These are phyloP conservation scores for Fusarium sp. DNA, from an alignment of 2,329 filamentous ascomycete genomes.

Conservation along the genomic window DNA sequence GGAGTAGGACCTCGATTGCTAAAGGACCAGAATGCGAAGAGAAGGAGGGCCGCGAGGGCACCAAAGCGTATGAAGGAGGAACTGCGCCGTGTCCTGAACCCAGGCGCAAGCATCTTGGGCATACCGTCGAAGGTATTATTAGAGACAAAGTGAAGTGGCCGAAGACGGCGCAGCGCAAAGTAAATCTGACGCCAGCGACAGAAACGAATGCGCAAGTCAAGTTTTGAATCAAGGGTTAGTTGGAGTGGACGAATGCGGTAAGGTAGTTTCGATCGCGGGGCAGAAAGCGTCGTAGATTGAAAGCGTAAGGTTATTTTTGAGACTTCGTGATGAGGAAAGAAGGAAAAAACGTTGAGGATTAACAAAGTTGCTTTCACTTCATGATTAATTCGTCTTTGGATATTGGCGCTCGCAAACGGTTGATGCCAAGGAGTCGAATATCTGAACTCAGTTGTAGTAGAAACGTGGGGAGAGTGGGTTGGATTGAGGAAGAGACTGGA, in stretches of 20 bases:
- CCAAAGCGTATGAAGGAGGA: slow-evolving; percentile 57
- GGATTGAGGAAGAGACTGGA: slow-evolving; percentile 27
- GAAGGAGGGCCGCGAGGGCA: slow-evolving; percentile 51
- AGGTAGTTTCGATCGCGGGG: slow-evolving; percentile 27
- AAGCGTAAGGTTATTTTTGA: background rate
- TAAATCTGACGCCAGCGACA: slow-evolving; percentile 39
- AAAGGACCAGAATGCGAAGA: slow-evolving; percentile 48
- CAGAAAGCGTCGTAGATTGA: background rate
- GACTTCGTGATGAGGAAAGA: slow-evolving; percentile 2
- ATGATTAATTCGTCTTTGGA: slow-evolving; percentile 19
- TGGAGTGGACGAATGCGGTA: slow-evolving; percentile 22
- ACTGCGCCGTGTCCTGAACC: slow-evolving; percentile 56
- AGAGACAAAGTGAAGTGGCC: background rate
- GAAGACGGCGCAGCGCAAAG: slow-evolving; percentile 20
- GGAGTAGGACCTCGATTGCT: slow-evolving; percentile 30
- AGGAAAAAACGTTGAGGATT: slow-evolving; percentile 2
- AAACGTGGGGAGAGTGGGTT: slow-evolving; percentile 31
- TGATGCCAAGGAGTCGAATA: slow-evolving; percentile 25
- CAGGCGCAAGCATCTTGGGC: slow-evolving; percentile 52
- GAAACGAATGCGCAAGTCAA: slow-evolving; percentile 26
- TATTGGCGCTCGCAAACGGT: slow-evolving; percentile 6
- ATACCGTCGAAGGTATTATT: slow-evolving; percentile 26
- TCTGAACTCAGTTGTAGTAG: background rate
- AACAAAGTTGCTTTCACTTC: slow-evolving; percentile 27
- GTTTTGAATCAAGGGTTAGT: slow-evolving; percentile 24